phyloP scores from a whole-genome alignment of 2,329 filamentous ascomycete species.

The Bipolaris sorokiniana region DNA sequence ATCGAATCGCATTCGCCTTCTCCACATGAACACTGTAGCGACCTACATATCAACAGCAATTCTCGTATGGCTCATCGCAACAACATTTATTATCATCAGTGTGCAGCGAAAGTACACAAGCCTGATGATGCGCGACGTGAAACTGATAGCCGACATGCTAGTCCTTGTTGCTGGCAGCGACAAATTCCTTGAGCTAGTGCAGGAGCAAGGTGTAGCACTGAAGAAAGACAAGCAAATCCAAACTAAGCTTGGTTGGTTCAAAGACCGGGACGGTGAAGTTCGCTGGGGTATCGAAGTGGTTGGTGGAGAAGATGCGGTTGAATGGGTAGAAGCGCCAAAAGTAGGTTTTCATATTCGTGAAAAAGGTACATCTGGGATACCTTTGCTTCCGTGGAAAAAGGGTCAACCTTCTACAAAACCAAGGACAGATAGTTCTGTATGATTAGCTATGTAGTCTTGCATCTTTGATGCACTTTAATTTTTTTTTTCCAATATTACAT shows the following conservation, averaged over 20 bases:
- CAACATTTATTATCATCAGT: slow-evolving; percentile 16
- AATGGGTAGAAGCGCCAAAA: neutral
- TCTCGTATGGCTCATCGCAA: slow-evolving; percentile 29
- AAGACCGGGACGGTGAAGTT: slow-evolving; percentile 20
- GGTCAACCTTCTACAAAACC: neutral
- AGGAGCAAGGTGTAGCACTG: slow-evolving; percentile 19
- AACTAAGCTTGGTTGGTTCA: slow-evolving; percentile 34
- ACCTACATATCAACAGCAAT: slow-evolving; percentile 29
- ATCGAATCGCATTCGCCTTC: slow-evolving; percentile 21
- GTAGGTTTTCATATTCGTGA: neutral
- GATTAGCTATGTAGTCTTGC: no score
- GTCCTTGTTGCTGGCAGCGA: slow-evolving; percentile 35
- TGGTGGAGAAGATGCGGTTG: slow-evolving; percentile 15
- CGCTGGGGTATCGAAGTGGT: slow-evolving; percentile 36
- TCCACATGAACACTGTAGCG: slow-evolving; percentile 27
- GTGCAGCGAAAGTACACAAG: slow-evolving; percentile 27
- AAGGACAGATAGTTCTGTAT: no score
- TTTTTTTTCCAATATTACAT: neutral
- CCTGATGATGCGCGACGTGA: slow-evolving; percentile 26
- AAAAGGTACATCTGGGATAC: neutral
- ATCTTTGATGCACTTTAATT: no score
- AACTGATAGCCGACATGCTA: slow-evolving; percentile 33
- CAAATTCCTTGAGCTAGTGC: slow-evolving; percentile 24
- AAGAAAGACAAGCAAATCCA: slow-evolving; percentile 18
- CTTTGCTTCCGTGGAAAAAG: neutral